Percentiles rank a stretch among this genome's conserved stretches.
phyloP scores from a whole-genome alignment of 1,284 basidiomycete species.

The Naganishia albida region DNA sequence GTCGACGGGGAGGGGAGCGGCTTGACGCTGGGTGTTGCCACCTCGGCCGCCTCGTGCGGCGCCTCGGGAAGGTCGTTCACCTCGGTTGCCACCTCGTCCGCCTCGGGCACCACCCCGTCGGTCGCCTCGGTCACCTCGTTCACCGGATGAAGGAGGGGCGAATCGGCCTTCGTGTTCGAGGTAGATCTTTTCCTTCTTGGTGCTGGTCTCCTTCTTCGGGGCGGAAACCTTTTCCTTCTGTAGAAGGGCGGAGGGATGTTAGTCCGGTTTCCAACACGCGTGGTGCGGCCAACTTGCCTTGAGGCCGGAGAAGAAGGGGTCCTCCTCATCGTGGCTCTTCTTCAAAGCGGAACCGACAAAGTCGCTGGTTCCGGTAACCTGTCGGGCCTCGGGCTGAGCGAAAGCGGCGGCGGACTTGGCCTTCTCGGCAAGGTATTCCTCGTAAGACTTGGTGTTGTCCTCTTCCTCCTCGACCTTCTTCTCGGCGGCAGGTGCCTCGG shows the following conservation, averaged over 20 bases:
- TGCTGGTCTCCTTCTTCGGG: constrained; percentile 42
- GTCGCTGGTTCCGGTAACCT: constrained; percentile 42
- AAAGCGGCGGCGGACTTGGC: constrained; percentile 40
- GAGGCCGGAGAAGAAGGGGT: constrained; percentile 49
- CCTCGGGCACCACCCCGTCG: constrained; percentile 46
- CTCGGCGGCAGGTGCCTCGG: constrained; percentile 37
- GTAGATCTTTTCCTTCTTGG: constrained; percentile 55
- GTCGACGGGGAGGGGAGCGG: constrained; percentile 62
- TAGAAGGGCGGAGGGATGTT: not conserved
- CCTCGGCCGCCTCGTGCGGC: constrained; percentile 41
- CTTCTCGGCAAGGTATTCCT: constrained; percentile 54
- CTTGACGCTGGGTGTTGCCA: constrained; percentile 30
- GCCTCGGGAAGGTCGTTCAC: constrained; percentile 38
- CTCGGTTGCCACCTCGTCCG: constrained; percentile 47
- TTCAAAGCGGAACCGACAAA: constrained; percentile 47
- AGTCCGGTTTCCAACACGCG: not conserved
- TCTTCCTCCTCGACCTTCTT: constrained; percentile 71
- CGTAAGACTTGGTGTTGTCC: constrained; percentile 72
- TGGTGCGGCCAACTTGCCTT: constrained; percentile 45
- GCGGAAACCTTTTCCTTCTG: constrained; percentile 43
- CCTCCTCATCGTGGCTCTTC: constrained; percentile 48
- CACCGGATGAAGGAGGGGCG: constrained; percentile 44
- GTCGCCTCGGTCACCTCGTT: constrained; percentile 25
- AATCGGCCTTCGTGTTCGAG: constrained; percentile 54
- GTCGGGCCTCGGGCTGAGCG: constrained; percentile 41